Conservation (phyloP, 805 yeast genomes). For the Nakazawaea peltata region DNA sequence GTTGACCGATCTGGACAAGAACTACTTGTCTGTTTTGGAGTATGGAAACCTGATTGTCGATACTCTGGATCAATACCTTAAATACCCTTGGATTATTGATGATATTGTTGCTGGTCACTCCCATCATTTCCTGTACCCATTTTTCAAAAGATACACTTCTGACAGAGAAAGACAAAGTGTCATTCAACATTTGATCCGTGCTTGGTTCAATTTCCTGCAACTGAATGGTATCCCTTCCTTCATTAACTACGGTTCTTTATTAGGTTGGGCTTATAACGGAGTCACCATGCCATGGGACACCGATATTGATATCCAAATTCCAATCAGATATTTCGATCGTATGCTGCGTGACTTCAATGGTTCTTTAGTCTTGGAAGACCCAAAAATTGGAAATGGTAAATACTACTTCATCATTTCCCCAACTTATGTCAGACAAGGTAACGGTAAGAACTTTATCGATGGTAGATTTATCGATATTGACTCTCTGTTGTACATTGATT, state of each 20-base stretch:
- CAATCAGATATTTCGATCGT: slow-evolving; percentile 29
- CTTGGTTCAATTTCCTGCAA: slow-evolving; percentile 36
- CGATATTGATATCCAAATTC: slow-evolving; percentile 30
- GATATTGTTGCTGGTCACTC: slow-evolving; percentile 7
- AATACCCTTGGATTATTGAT: slow-evolving; percentile 7
- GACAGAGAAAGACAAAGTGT: slow-evolving; percentile 29
- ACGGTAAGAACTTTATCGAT: slow-evolving; percentile 12
- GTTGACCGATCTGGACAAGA: neutral
- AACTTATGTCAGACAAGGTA: slow-evolving; percentile 15
- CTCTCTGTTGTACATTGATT: slow-evolving; percentile 34
- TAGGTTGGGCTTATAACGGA: slow-evolving; percentile 29
- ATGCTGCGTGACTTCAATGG: slow-evolving; percentile 33
- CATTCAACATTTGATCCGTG: slow-evolving; percentile 34
- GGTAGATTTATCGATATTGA: slow-evolving; percentile 33
- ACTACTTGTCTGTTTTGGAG: neutral
- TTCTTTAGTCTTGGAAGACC: slow-evolving; percentile 31
- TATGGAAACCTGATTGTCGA: slow-evolving; percentile 1
- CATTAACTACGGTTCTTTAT: slow-evolving; percentile 15
- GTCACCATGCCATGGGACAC: slow-evolving; percentile 35
- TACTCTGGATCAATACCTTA: slow-evolving; percentile 3
- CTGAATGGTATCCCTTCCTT: slow-evolving; percentile 26
- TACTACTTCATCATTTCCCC: slow-evolving; percentile 13
- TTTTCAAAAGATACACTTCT: slow-evolving; percentile 27
- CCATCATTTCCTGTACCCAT: slow-evolving; percentile 23
- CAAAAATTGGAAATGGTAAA: slow-evolving; percentile 21